These are phyloP conservation scores for Syncephalastrum racemosum DNA, from an alignment of 371 early-diverging fungal genomes.

Conservation along the genomic window DNA sequence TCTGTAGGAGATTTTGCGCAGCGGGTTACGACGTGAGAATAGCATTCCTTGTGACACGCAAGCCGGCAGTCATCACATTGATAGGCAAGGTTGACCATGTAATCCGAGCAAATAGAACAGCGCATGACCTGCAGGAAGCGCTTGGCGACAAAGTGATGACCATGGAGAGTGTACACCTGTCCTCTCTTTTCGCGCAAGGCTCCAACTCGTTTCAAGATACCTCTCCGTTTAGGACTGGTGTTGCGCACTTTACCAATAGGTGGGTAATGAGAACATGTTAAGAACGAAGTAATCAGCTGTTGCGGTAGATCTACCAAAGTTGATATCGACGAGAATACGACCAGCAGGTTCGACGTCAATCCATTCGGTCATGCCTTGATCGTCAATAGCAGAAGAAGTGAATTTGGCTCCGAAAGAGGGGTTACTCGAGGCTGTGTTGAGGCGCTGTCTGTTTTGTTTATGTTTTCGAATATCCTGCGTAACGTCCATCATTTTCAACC, in stretches of 20 bases:
- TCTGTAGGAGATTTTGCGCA: no score
- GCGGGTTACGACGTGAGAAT: slow-evolving; percentile 72
- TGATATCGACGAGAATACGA: slow-evolving; percentile 75
- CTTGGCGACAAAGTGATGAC: slow-evolving; percentile 85
- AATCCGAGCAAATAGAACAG: slow-evolving; percentile 92
- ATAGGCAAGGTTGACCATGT: slow-evolving; percentile 82
- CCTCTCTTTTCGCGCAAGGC: slow-evolving; percentile 86
- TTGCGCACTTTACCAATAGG: no score
- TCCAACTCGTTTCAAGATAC: slow-evolving; percentile 58
- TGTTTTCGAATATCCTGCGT: slow-evolving; percentile 70
- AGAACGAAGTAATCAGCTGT: no score
- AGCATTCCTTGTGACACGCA: slow-evolving; percentile 93
- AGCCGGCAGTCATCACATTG: slow-evolving; percentile 77
- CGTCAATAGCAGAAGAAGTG: background rate
- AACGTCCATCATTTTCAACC: slow-evolving; percentile 80
- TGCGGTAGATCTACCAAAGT: slow-evolving; percentile 58
- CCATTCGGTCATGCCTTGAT: slow-evolving; percentile 67
- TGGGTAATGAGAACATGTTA: no score
- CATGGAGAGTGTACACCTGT: slow-evolving; percentile 73
- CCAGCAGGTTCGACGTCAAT: slow-evolving; percentile 94
- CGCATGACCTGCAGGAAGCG: slow-evolving; percentile 91
- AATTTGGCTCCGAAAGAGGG: slow-evolving; percentile 4
- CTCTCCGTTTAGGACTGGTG: no score
- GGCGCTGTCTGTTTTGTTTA: slow-evolving; percentile 37
- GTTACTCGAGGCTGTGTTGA: background rate